Base-by-base conservation (phyloP, 108 stramenopile genomes). In the Fragilariopsis cylindrus region DNA sequence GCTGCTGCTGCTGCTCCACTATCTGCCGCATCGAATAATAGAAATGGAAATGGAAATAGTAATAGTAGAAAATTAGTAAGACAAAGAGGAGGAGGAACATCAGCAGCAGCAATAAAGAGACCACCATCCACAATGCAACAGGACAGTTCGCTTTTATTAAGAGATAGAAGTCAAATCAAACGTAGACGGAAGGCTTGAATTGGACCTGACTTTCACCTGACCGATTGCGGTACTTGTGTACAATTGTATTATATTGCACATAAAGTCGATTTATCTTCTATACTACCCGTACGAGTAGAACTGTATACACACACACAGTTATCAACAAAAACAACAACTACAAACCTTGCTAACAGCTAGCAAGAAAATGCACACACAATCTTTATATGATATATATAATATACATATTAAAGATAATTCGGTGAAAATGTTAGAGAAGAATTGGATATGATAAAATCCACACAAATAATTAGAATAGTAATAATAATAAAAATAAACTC, bases 141-240 rank as follows among this genome's bases (percentile, higher is more conserved):
- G 0, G 52, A 53, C 15, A 53, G 15, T 12, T 12, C 52, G 52
- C 52, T 53, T n/a, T 53, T 12, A 15, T 53, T 12, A 53, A 30
- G 30, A 30, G 30, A n/a, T 53, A 53, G n/a, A 12, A 53, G 52
- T 53, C 52, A 53, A n/a, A 15, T 53, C 52, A 53, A 53, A 53
- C 52, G 52, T n/a, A 12, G 52, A n/a, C 52, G 52, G 52, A 53
- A 53, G 52, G 52, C 52, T 53, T 53, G n/a, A n/a, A 53, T 15
- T 12, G 52, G 52, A 12, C 52, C 15, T 53, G 12, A 12, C 52
- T 12, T 12, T 53, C 52, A 15, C 15, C 15, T 15, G n/a, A 53
- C 12, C 15, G 52, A 12, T 53, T 12, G 52, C 15, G 52, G 52
- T 53, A 15, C 15, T 53, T 53, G 52, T 15, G 11, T 53, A 15